phyloP scores from a whole-genome alignment of 1,139 yeast species.

The Torulaspora pretoriensis region DNA sequence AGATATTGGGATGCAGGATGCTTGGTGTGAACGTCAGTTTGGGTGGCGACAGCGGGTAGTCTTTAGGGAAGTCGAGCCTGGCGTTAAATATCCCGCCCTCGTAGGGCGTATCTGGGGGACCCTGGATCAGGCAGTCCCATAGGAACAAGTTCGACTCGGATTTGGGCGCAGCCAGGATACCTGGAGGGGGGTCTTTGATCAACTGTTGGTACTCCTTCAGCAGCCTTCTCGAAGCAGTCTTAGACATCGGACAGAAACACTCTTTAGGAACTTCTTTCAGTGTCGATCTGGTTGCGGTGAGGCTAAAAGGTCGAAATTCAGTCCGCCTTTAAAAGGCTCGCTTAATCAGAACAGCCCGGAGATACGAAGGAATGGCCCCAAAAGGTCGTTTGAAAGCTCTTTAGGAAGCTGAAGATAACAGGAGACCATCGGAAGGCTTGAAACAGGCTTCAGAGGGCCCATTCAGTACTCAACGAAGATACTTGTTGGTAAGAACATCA shows the following conservation, averaged over 20 bases:
- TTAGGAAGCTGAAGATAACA: too few relatives aligned
- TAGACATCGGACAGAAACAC: constrained; percentile 26
- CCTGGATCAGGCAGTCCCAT: constrained; percentile 91
- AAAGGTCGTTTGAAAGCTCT: not conserved
- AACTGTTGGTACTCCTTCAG: constrained; percentile 87
- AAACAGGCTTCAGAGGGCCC: too few relatives aligned
- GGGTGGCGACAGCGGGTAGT: constrained; percentile 93
- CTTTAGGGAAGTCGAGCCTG: constrained; percentile 71
- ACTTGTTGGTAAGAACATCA: too few relatives aligned
- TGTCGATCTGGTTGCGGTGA: not conserved
- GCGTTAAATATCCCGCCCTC: constrained; percentile 95
- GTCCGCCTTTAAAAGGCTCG: not conserved
- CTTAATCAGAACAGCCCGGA: not conserved
- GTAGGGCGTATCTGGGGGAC: constrained; percentile 90
- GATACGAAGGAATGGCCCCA: not conserved
- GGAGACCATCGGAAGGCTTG: too few relatives aligned
- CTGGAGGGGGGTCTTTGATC: constrained; percentile 84
- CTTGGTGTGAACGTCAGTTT: constrained; percentile 77
- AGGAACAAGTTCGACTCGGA: constrained; percentile 73
- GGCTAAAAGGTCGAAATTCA: not conserved
- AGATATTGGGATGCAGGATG: constrained; percentile 86
- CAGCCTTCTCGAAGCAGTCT: constrained; percentile 80
- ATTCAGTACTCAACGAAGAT: too few relatives aligned
- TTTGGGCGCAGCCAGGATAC: constrained; percentile 89
- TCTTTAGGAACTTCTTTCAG: not conserved